Evolutionary conservation across 2,329 filamentous ascomycete species (phyloP).

Genomic region (Calcarisporium arbuscula): DNA sequence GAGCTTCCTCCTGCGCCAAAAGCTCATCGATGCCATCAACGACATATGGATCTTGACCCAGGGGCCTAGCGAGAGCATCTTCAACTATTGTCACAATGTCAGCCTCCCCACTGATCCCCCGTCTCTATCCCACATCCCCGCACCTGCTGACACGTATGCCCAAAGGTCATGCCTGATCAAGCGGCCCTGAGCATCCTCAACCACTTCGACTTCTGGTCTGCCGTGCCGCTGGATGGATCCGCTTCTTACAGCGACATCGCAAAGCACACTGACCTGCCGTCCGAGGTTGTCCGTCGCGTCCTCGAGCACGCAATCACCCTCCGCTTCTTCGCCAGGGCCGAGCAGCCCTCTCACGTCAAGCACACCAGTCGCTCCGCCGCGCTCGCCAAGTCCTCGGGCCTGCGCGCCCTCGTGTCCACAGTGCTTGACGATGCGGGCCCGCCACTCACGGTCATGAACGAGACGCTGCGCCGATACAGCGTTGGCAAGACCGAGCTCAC

Average conservation of each 20-base stretch:
- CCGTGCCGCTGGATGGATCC: slow-evolving; percentile 39
- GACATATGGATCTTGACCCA: slow-evolving; percentile 41
- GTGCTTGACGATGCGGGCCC: slow-evolving; percentile 31
- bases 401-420: slow-evolving; percentile 29
- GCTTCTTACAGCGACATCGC: slow-evolving; percentile 37
- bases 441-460: slow-evolving; percentile 27
- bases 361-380: slow-evolving; percentile 33
- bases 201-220: slow-evolving; percentile 45
- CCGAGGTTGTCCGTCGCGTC: slow-evolving; percentile 30
- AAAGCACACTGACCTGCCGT: slow-evolving; percentile 27
- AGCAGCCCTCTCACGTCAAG: slow-evolving; percentile 19
- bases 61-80: slow-evolving; percentile 44
- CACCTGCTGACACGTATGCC: too few relatives aligned
- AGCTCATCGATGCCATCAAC: slow-evolving; percentile 36
- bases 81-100: slow-evolving; percentile 36
- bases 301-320: slow-evolving; percentile 31
- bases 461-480: slow-evolving; percentile 25
- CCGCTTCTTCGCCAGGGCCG: slow-evolving; percentile 28
- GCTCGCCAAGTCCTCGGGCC: slow-evolving; percentile 23
- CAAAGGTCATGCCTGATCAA: slow-evolving; percentile 36
- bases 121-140: too few relatives aligned
- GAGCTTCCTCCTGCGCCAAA: slow-evolving; percentile 36
- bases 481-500: slow-evolving; percentile 22
- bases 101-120: too few relatives aligned
- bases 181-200: slow-evolving; percentile 41